phyloP scores from a whole-genome alignment of 176 grass and related monocot genomes.

The Zoysia japonica region DNA sequence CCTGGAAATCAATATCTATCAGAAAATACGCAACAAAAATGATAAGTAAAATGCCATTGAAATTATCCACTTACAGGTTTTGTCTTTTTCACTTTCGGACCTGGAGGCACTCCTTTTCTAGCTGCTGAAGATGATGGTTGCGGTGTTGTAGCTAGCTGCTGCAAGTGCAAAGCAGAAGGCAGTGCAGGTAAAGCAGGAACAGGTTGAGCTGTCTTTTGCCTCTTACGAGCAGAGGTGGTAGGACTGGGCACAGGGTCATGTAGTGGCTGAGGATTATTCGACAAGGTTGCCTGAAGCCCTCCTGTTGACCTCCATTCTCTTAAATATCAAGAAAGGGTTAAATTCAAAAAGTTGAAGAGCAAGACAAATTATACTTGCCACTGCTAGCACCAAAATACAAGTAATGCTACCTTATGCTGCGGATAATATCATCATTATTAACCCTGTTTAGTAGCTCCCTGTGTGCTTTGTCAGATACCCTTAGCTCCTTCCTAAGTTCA shows the following conservation, averaged over 20 bases:
- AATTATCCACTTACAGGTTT: conserved; percentile 55
- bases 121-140: conserved; percentile 67
- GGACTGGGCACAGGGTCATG: conserved; percentile 64
- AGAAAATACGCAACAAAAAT: neutral
- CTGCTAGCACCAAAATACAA: too few species aligned
- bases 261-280: conserved; percentile 48
- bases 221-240: conserved; percentile 75
- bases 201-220: conserved; percentile 73
- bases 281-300: conserved; percentile 41
- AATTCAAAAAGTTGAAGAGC: too few species aligned
- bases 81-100: conserved; percentile 67
- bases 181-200: conserved; percentile 47
- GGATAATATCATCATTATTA: conserved; percentile 72
- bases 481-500: conserved; percentile 76
- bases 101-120: conserved; percentile 51
- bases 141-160: conserved; percentile 48
- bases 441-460: conserved; percentile 65
- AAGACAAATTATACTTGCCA: too few species aligned
- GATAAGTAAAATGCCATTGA: neutral
- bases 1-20: conserved; percentile 2
- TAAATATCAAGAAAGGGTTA: neutral
- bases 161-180: conserved; percentile 53
- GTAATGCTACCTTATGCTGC: conserved; percentile 61
- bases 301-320: conserved; percentile 51
- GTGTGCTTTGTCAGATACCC: conserved; percentile 75